A percentile compares a stretch with the other conserved stretches of the same genome.
Conservation (phyloP, 805 yeast genomes). For the Saturnispora zaruensis region DNA sequence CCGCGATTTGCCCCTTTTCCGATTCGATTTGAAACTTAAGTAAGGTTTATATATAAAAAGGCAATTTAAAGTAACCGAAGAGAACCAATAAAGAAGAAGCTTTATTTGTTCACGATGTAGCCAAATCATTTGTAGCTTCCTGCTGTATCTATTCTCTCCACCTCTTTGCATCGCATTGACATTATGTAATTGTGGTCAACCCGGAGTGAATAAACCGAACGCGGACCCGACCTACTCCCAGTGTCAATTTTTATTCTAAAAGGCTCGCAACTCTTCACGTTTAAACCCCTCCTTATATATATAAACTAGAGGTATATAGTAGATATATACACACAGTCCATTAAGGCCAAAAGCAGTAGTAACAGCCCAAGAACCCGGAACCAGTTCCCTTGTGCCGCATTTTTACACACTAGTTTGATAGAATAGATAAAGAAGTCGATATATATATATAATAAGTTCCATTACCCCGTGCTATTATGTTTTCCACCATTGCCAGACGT, state of each 20-base stretch:
- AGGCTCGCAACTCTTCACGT: not conserved
- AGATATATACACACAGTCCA: not conserved
- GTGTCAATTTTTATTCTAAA: not conserved
- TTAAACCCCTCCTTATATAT: not conserved
- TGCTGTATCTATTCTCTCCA: no score
- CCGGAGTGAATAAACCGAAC: not conserved
- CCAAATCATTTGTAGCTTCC: no score
- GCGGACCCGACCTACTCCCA: not conserved
- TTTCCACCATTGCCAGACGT: constrained; percentile 19
- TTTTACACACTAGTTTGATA: not conserved
- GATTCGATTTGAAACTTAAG: not conserved
- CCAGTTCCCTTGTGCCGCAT: constrained; percentile 4
- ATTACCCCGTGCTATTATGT: constrained; percentile 15
- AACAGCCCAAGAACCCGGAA: constrained; percentile 1
- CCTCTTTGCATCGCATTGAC: no score
- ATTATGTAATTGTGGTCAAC: no score
- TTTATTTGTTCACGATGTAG: no score
- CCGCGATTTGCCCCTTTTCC: not conserved
- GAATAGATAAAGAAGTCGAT: not conserved
- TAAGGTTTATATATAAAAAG: not conserved
- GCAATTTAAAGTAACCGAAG: no score
- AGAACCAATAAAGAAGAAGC: no score
- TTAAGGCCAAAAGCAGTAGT: not conserved
- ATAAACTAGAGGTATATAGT: no score
- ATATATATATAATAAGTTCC: constrained; percentile 16